Evolutionary conservation across 2,329 filamentous ascomycete genomes (phyloP).

Genomic region (Fusarium pseudograminearum): DNA sequence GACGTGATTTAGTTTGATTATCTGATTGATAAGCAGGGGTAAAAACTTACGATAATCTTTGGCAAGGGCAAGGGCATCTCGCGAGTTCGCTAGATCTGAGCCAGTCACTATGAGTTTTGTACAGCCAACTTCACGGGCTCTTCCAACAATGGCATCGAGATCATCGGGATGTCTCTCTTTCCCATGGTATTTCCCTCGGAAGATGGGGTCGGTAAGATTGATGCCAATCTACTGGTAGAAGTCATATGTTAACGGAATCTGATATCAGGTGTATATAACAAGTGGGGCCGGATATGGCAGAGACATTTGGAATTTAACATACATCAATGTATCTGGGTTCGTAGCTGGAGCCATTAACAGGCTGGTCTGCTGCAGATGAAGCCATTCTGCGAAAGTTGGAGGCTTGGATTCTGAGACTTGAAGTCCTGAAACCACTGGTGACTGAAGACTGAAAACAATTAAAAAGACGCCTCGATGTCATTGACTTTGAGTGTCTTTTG

Average conservation of each 20-base stretch:
- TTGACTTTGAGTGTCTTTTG: constrained; percentile 25
- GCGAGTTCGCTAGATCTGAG: constrained; percentile 83
- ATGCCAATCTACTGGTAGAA: constrained; percentile 77
- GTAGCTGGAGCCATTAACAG: constrained; percentile 42
- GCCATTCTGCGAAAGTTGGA: constrained; percentile 46
- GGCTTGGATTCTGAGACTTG: constrained; percentile 11
- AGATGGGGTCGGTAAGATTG: constrained; percentile 94
- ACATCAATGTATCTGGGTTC: constrained; percentile 72
- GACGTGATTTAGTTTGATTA: constrained; percentile 12
- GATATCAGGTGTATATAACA: constrained; percentile 15
- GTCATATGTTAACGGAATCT: constrained; percentile 36
- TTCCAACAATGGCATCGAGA: constrained; percentile 79
- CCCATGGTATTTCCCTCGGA: constrained; percentile 85
- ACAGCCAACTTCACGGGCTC: constrained; percentile 83
- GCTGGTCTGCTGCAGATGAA: constrained; percentile 40
- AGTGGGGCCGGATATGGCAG: constrained; percentile 18
- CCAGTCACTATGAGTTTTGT: constrained; percentile 93
- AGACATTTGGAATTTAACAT: constrained; percentile 44
- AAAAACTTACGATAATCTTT: constrained; percentile 74
- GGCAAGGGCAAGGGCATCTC: constrained; percentile 79
- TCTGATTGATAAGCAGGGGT: constrained; percentile 14
- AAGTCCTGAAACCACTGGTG: constrained; percentile 8
- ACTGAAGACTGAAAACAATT: constrained; percentile 24
- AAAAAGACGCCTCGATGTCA: constrained; percentile 42
- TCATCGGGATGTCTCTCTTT: constrained; percentile 80